A percentile compares a stretch with the other conserved stretches of the same genome.
phyloP scores from a whole-genome alignment of 1,284 basidiomycete genomes.

The Sporisorium reilianum region DNA sequence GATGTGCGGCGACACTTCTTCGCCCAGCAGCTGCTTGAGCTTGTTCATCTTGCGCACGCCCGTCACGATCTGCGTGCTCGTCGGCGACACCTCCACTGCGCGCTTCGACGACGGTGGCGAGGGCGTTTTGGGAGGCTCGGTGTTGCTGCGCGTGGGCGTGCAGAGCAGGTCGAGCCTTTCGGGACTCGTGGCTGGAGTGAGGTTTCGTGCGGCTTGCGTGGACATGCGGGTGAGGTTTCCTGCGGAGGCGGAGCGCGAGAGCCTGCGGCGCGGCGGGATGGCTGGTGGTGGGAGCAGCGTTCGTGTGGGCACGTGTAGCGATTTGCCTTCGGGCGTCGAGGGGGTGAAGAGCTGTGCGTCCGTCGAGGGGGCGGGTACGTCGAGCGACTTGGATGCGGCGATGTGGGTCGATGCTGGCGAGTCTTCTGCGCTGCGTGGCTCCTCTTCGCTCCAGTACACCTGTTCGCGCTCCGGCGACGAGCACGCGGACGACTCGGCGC shows the following conservation, averaged over 20 bases:
- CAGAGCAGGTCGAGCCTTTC: neutral
- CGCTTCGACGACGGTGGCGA: neutral
- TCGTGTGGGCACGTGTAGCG: neutral
- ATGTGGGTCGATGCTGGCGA: neutral
- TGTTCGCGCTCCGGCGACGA: neutral
- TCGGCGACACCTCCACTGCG: slow-evolving; percentile 11
- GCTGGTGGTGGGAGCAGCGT: neutral
- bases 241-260: slow-evolving; percentile 21
- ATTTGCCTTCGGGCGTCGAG: neutral
- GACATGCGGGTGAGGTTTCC: slow-evolving; percentile 9
- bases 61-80: slow-evolving; percentile 36
- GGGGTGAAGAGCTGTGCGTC: neutral
- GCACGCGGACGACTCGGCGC: neutral
- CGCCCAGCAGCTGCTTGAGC: slow-evolving; percentile 34
- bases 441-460: neutral
- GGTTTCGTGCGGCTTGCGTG: neutral
- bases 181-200: neutral
- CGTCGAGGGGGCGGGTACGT: too few relatives aligned
- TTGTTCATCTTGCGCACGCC: slow-evolving; percentile 34
- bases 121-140: neutral
- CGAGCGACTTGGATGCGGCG: neutral
- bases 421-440: neutral
- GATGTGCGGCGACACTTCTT: slow-evolving; percentile 23
- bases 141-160: neutral
- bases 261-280: neutral